Evolutionary conservation across 495 filamentous ascomycete genomes (phyloP), one percentile per base, ranked within the genome.

Genomic region (Aspergillus mulundensis): DNA sequence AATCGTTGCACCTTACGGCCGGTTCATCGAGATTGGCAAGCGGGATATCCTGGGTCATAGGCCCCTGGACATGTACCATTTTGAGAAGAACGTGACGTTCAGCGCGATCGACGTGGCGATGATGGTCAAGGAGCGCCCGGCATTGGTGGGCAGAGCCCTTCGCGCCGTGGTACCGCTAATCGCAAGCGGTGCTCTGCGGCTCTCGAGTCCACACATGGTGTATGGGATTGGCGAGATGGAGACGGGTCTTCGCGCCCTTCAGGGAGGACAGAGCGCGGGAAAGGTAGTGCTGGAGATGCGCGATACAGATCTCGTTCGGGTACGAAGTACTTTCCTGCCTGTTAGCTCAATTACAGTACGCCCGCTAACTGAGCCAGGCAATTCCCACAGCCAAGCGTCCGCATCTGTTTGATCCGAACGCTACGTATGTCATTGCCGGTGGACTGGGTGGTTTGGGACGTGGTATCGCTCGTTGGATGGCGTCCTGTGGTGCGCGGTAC

Each of bases 1-100:
- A 19, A 80, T 76, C 55, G 69, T 83, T 38, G 81, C 72, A 1
- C 65, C 71, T 16, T 80, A 76, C 57, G 81, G 81, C 6, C 69
- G 63, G 4, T 71, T 82, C 50, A 59, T 85, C 19, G 83, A 86
- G 53, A 70, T 84, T 38, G 63, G 65, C 7, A 63, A 64, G 43
- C 45, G 38, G 18, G 53, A 62, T 51, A 46, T 75, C 15, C 34
- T 67, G 3, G 62, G 63, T 0, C 49, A 57, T 19, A 50, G 30
- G 0, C 30, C 62, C 15, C 40, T 72, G 11, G 50, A 60, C 41
- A 74, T 60, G 74, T 64, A 70, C 23, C 53, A 66, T 0, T 83
- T 83, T 42, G 58, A 45, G 23, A 49, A 44, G 0, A 72, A 75
- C 18, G 51, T 70, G 5, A 56, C 56, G 14, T 75, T 61, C 47